Evolutionary conservation across 2,329 filamentous ascomycete genomes (phyloP), one percentile per base, ranked within the genome.

Genomic region (Pyrenophora tritici-repentis): DNA sequence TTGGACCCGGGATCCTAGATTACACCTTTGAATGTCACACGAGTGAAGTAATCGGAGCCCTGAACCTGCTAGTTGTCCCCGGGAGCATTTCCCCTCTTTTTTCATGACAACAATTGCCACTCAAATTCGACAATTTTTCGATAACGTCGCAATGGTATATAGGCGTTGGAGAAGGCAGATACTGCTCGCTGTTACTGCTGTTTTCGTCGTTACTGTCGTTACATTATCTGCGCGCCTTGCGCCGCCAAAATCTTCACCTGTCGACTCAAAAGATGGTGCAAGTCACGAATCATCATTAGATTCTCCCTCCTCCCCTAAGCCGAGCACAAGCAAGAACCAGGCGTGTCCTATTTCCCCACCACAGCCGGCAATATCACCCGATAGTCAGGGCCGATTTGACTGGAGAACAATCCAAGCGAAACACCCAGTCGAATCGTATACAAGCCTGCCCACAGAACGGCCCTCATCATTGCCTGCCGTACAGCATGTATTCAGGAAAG

Each of bases 351-450:
- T 16, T 20, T 16, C 13, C 3, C 35, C 35, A 6, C 35, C 35
- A 38, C 17, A 20, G 20, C 16, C 20, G 3, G 16, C 35, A 20
- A 18, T 38, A 20, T 16, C 22, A 13, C 20, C 35, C 2, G 20
- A 38, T 18, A 38, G 16, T 6, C 17, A 16, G 9, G 35, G 35
- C 5, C 17, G 16, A 38, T 38, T 38, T 18, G 35, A 38, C 16
- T 38, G 35, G 35, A 38, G 35, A 18, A 17, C 17, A 8, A 8
- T 38, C 16, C 17, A 20, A 20, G 35, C 20, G n/a, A 16, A 38
- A 13, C 17, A 38, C 35, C 6, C 55, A 43, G 6, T 70, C 58
- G 10, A 69, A 5, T 29, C 24, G 8, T 29, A 29, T 10, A 9
- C 5, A 9, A 29, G 24, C 10, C 31, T 14, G 35, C 33, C 40